Percentiles rank a stretch among this genome's conserved stretches.
These are phyloP conservation scores for Geotrichum europaeum DNA, from an alignment of 1,139 yeast species.

Conservation along the genomic window DNA sequence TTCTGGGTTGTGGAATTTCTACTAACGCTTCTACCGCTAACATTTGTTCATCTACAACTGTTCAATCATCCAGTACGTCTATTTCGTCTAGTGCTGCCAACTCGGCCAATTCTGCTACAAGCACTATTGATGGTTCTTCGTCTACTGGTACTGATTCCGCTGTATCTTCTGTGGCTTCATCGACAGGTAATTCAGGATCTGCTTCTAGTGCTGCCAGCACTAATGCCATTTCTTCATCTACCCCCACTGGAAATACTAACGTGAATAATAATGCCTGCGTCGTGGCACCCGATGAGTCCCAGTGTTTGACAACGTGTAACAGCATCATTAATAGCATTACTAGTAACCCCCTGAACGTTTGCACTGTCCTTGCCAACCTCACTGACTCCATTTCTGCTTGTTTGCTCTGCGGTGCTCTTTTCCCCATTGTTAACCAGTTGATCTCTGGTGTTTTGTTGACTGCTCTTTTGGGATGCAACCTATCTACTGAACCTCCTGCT, in stretches of 20 bases:
- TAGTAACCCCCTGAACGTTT: not conserved
- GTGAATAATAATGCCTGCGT: not conserved
- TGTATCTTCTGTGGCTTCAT: not conserved
- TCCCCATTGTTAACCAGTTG: not conserved
- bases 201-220: not conserved
- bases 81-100: not conserved
- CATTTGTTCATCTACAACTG: not conserved
- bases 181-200: not conserved
- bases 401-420: constrained; percentile 49
- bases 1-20: not conserved
- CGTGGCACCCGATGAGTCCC: not conserved
- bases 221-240: not conserved
- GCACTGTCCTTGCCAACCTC: constrained; percentile 10
- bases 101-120: not conserved
- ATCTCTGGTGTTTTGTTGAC: not conserved
- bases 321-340: not conserved
- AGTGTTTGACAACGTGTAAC: not conserved
- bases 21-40: not conserved
- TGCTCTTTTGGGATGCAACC: not conserved
- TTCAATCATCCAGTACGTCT: not conserved
- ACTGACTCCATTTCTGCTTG: constrained; percentile 31
- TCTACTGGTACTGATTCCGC: not conserved
- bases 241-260: not conserved
- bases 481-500: not conserved
- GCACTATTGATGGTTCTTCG: not conserved